A percentile compares a stretch with the other conserved stretches of the same genome.
Evolutionary conservation across 176 grass and related monocot species (phyloP).

Genomic region (Poa pratensis): DNA sequence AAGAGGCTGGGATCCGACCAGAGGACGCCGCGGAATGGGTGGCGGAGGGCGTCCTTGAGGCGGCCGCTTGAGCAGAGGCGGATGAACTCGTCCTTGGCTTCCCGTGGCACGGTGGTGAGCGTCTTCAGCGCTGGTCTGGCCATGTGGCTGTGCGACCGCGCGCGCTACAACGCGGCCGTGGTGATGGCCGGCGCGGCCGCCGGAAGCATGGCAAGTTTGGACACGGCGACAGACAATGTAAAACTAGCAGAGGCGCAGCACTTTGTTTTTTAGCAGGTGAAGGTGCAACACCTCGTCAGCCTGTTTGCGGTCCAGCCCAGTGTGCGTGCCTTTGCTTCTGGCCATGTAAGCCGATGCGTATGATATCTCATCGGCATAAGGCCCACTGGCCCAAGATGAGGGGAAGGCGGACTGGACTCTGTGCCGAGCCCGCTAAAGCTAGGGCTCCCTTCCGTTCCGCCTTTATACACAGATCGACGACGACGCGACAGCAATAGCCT

Average conservation of each 20-base stretch:
- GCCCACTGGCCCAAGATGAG: background rate
- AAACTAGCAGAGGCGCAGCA: too few relatives aligned
- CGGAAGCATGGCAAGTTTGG: background rate
- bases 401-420: background rate
- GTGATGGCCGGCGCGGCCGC: background rate
- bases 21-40: constrained; percentile 40
- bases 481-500: background rate
- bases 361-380: background rate
- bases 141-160: constrained; percentile 24
- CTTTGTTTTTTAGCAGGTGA: too few relatives aligned
- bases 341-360: too few relatives aligned
- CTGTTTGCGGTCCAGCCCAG: background rate
- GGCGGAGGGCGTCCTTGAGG: constrained; percentile 53
- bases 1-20: constrained; percentile 51
- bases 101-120: background rate
- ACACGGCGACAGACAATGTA: background rate
- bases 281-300: background rate
- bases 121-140: constrained; percentile 28
- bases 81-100: constrained; percentile 44
- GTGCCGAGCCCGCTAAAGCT: too few relatives aligned
- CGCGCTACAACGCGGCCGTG: background rate
- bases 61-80: constrained; percentile 53
- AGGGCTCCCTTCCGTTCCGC: background rate
- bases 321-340: too few relatives aligned
- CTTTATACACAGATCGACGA: background rate